phyloP scores from a whole-genome alignment of 2,329 filamentous ascomycete species.

The Pestalotiopsis sp. region DNA sequence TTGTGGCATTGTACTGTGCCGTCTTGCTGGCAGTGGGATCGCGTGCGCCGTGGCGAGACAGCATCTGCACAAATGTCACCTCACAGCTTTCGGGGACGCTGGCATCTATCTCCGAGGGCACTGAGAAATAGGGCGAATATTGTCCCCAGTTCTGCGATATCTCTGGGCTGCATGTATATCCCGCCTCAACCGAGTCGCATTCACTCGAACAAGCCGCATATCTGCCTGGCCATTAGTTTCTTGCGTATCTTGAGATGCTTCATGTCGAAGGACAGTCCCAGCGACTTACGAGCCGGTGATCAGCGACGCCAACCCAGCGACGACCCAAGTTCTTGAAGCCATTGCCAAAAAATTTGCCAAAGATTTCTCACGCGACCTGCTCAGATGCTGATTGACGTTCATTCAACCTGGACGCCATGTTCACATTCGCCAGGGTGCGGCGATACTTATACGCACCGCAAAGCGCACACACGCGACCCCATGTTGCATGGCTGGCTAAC shows the following conservation, averaged over 20 bases:
- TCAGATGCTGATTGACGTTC: not conserved
- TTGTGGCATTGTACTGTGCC: conserved; percentile 60
- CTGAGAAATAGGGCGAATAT: conserved; percentile 82
- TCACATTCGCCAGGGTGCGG: not conserved
- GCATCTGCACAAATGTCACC: conserved; percentile 77
- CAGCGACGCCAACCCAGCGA: conserved; percentile 1
- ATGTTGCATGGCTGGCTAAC: not conserved
- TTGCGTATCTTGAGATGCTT: not conserved
- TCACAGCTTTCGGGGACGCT: conserved; percentile 68
- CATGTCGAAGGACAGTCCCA: not conserved
- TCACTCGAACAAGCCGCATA: conserved; percentile 20
- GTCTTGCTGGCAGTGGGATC: conserved; percentile 76
- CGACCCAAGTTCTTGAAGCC: not conserved
- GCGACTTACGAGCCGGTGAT: not conserved
- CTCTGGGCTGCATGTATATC: conserved; percentile 64
- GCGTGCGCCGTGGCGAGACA: conserved; percentile 84
- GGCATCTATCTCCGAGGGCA: conserved; percentile 66
- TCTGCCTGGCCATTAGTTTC: not conserved
- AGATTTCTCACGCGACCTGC: not conserved
- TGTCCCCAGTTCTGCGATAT: conserved; percentile 79
- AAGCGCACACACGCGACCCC: not conserved
- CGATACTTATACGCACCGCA: not conserved
- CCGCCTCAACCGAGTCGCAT: conserved; percentile 57
- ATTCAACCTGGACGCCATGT: not conserved
- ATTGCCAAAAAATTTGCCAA: not conserved